Conservation (phyloP, 768 basidiomycete species). For the Collybiopsis luxurians region DNA sequence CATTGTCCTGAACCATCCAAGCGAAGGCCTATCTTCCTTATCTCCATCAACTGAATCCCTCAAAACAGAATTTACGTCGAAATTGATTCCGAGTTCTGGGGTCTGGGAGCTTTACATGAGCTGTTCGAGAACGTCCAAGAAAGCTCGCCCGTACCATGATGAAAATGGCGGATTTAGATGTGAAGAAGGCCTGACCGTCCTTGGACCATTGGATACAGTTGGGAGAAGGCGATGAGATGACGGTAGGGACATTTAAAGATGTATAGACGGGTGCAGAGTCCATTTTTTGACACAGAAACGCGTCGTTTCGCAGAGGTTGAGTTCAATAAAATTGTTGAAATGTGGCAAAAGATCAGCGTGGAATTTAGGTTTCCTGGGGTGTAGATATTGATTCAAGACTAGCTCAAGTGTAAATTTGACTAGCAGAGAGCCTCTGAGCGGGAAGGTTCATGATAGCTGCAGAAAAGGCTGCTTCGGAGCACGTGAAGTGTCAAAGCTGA, state of each 20-base stretch:
- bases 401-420: too few relatives aligned
- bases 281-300: too few relatives aligned
- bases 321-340: too few relatives aligned
- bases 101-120: slow-evolving; percentile 43
- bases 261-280: slow-evolving; percentile 36
- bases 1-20: slow-evolving; percentile 75
- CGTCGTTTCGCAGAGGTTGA: neutral
- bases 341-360: too few relatives aligned
- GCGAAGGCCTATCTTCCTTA: slow-evolving; percentile 28
- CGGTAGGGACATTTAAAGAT: slow-evolving; percentile 56
- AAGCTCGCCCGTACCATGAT: slow-evolving; percentile 50
- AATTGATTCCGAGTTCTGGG: slow-evolving; percentile 70
- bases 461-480: neutral
- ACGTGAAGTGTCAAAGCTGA: neutral
- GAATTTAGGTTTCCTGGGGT: too few relatives aligned
- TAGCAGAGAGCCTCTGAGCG: too few relatives aligned
- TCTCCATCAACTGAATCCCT: slow-evolving; percentile 35
- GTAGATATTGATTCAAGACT: too few relatives aligned
- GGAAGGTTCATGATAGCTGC: neutral
- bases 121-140: neutral
- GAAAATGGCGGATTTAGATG: slow-evolving; percentile 65
- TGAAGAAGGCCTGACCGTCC: slow-evolving; percentile 69
- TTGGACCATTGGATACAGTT: slow-evolving; percentile 69
- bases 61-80: slow-evolving; percentile 53
- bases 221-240: slow-evolving; percentile 54